phyloP scores from a whole-genome alignment of 78 protist species.

The Chrysochromulina tobinii region DNA sequence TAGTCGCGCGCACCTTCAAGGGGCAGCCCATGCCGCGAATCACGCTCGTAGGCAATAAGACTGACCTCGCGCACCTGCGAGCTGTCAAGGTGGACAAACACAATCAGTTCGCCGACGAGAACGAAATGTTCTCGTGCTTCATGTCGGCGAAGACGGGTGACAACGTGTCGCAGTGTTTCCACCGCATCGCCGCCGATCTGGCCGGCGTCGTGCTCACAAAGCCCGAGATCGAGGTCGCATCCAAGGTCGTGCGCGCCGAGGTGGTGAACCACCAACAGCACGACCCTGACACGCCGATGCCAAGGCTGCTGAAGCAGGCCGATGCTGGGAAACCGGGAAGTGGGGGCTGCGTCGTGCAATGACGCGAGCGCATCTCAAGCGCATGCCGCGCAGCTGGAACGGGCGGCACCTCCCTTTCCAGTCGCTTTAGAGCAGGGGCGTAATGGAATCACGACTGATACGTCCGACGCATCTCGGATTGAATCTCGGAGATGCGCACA shows the following conservation, averaged over 20 bases:
- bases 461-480: no score
- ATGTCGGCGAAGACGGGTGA: slow-evolving; percentile 73
- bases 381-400: no score
- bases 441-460: no score
- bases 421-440: no score
- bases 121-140: slow-evolving; percentile 3
- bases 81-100: slow-evolving; percentile 47
- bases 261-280: slow-evolving; percentile 41
- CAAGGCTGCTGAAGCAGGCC: no score
- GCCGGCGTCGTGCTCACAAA: slow-evolving; percentile 47
- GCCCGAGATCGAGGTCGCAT: slow-evolving; percentile 23
- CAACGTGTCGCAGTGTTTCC: slow-evolving; percentile 40
- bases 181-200: slow-evolving; percentile 54
- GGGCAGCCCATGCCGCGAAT: slow-evolving; percentile 27
- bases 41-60: slow-evolving; percentile 67
- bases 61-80: slow-evolving; percentile 59
- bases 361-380: no score
- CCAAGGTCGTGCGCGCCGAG: slow-evolving; percentile 46
- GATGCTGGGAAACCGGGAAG: no score
- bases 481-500: no score
- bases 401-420: no score
- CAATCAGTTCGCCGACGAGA: slow-evolving; percentile 35
- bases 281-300: background rate
- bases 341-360: no score
- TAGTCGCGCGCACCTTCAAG: slow-evolving; percentile 9